A percentile compares a stretch with the other conserved stretches of the same genome.
These are phyloP conservation scores for Zymoseptoria pseudotritici DNA, from an alignment of 2,329 filamentous ascomycete species.

Conservation along the genomic window DNA sequence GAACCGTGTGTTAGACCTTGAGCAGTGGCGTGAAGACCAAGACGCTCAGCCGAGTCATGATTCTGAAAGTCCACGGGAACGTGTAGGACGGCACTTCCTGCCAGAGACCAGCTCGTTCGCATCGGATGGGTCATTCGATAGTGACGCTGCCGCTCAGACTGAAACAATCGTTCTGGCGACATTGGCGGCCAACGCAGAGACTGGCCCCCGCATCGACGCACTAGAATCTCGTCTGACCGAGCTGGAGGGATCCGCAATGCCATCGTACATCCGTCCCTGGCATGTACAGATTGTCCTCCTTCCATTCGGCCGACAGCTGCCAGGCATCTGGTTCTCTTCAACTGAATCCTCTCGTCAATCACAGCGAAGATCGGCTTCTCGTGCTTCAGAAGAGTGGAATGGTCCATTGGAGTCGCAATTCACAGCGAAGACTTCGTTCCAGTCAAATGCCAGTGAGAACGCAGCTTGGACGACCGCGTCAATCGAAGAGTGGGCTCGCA, in stretches of 20 bases:
- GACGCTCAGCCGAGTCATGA: slow-evolving; percentile 18
- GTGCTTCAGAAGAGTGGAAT: slow-evolving; percentile 43
- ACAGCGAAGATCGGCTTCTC: slow-evolving; percentile 31
- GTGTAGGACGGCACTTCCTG: slow-evolving; percentile 26
- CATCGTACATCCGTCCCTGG: slow-evolving; percentile 60
- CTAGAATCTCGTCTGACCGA: slow-evolving; percentile 44
- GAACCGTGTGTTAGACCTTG: slow-evolving; percentile 59
- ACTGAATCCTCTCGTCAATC: slow-evolving; percentile 31
- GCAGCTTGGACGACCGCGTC: slow-evolving; percentile 44
- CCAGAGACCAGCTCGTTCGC: slow-evolving; percentile 34
- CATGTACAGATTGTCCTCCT: slow-evolving; percentile 69
- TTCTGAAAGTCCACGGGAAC: slow-evolving; percentile 17
- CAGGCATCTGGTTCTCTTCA: slow-evolving; percentile 46
- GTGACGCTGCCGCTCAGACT: slow-evolving; percentile 29
- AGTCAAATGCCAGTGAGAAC: slow-evolving; percentile 27
- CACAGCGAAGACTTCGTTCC: slow-evolving; percentile 20
- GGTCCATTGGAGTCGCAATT: slow-evolving; percentile 21
- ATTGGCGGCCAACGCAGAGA: slow-evolving; percentile 31
- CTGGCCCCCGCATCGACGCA: slow-evolving; percentile 38
- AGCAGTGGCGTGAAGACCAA: slow-evolving; percentile 39
- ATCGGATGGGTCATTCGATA: slow-evolving; percentile 32
- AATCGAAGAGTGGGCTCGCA: slow-evolving; percentile 42
- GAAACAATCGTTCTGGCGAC: slow-evolving; percentile 29
- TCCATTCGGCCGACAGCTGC: slow-evolving; percentile 55
- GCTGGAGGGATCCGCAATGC: slow-evolving; percentile 52